Conservation (phyloP, 2,329 filamentous ascomycete genomes). For the Cercospora sp. region DNA sequence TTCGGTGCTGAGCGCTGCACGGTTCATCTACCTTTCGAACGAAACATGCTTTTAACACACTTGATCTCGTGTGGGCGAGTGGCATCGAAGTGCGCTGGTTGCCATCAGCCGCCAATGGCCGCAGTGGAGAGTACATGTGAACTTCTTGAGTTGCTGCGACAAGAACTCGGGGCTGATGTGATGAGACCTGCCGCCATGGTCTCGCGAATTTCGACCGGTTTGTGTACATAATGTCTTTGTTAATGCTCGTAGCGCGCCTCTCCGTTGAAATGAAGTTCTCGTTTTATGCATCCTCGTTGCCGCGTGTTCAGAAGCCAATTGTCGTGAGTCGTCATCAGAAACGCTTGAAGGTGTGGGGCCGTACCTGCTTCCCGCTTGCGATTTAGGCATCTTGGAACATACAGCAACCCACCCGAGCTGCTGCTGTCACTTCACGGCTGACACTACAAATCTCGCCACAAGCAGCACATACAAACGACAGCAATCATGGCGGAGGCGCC, state of each 20-base stretch:
- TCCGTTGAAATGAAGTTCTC: constrained; percentile 6
- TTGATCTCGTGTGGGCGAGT: constrained; percentile 20
- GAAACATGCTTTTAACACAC: constrained; percentile 19
- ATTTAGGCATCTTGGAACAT: constrained; percentile 10
- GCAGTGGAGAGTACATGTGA: constrained; percentile 27
- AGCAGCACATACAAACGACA: neutral
- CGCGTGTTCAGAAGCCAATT: neutral
- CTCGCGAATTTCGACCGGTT: neutral
- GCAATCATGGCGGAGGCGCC: constrained; percentile 50
- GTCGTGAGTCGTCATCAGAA: constrained; percentile 5
- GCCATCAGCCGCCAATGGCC: constrained; percentile 14
- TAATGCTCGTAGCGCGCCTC: constrained; percentile 29
- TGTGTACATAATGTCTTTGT: constrained; percentile 36
- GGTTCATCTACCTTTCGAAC: constrained; percentile 21
- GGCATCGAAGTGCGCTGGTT: constrained; percentile 20
- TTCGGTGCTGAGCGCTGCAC: constrained; percentile 28
- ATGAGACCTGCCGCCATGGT: constrained; percentile 9
- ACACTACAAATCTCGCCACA: neutral
- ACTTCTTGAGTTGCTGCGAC: constrained; percentile 20
- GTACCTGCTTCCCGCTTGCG: constrained; percentile 9
- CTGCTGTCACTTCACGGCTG: neutral
- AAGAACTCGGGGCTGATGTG: constrained; percentile 2
- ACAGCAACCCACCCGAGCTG: neutral
- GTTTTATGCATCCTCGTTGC: neutral
- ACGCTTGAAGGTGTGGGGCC: constrained; percentile 6